Conservation (phyloP, 768 basidiomycete genomes). For the Lyophyllum shimeji region DNA sequence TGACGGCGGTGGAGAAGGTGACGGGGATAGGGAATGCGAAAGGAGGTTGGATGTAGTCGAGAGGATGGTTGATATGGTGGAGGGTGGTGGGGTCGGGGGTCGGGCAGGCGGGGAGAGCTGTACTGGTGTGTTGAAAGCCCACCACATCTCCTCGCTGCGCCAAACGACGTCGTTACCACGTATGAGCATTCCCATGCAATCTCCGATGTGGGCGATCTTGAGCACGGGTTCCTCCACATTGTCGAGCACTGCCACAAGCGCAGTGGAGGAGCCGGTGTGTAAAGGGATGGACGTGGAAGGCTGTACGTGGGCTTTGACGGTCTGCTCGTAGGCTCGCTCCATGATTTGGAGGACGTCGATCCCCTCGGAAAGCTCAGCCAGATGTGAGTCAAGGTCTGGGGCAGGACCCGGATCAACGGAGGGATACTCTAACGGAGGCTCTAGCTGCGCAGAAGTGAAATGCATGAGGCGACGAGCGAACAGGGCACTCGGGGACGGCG, state of each 20-base stretch:
- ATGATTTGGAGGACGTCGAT: conserved; percentile 68
- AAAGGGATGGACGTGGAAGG: conserved; percentile 35
- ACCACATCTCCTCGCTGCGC: conserved; percentile 94
- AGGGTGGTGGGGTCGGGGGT: conserved; percentile 3
- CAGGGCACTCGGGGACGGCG: conserved; percentile 44
- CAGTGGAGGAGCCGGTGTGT: conserved; percentile 65
- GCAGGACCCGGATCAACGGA: conserved; percentile 18
- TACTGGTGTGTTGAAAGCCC: conserved; percentile 56
- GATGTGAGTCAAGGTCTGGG: conserved; percentile 32
- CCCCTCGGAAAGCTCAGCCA: conserved; percentile 71
- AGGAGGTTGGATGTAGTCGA: not conserved
- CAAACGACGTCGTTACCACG: conserved; percentile 78
- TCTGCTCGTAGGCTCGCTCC: conserved; percentile 67
- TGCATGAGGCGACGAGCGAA: conserved; percentile 87
- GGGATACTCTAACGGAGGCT: not conserved
- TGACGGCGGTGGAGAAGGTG: not conserved
- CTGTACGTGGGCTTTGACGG: conserved; percentile 59
- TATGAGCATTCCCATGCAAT: conserved; percentile 87
- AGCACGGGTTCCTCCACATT: conserved; percentile 58
- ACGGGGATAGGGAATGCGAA: not conserved
- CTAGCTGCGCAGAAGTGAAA: conserved; percentile 62
- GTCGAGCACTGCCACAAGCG: conserved; percentile 63
- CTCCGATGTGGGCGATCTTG: conserved; percentile 82
- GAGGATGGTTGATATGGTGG: conserved; percentile 6
- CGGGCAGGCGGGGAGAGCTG: conserved; percentile 35